These are phyloP conservation scores for Fusarium bactridioides DNA, from an alignment of 2,329 filamentous ascomycete genomes.

Conservation along the genomic window DNA sequence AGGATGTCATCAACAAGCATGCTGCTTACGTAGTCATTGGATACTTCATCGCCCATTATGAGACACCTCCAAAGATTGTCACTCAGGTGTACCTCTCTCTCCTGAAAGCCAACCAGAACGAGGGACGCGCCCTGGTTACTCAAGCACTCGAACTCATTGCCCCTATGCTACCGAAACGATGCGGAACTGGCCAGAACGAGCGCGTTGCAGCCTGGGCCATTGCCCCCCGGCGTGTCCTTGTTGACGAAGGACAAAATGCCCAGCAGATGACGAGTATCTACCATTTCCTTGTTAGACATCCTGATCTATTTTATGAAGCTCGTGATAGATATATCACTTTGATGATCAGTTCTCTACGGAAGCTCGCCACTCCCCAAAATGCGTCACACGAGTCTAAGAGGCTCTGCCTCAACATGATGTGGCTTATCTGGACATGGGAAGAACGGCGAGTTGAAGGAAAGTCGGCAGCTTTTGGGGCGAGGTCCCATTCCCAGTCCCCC, in stretches of 20 bases:
- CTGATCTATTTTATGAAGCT: slow-evolving; percentile 93
- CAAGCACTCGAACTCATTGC: slow-evolving; percentile 94
- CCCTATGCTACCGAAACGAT: slow-evolving; percentile 89
- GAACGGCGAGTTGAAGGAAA: slow-evolving; percentile 75
- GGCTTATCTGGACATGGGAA: slow-evolving; percentile 92
- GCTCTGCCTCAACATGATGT: slow-evolving; percentile 88
- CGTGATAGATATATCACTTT: slow-evolving; percentile 89
- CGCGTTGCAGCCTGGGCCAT: slow-evolving; percentile 86
- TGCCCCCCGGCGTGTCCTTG: slow-evolving; percentile 86
- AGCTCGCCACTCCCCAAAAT: slow-evolving; percentile 84
- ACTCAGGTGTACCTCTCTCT: slow-evolving; percentile 94
- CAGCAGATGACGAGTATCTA: slow-evolving; percentile 98
- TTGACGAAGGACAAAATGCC: slow-evolving; percentile 92
- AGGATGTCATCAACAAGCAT: slow-evolving; percentile 99
- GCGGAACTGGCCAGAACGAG: slow-evolving; percentile 72
- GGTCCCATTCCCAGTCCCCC: slow-evolving; percentile 71
- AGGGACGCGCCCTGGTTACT: slow-evolving; percentile 89
- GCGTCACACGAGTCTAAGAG: slow-evolving; percentile 92
- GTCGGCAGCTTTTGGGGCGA: slow-evolving; percentile 34
- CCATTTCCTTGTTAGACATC: slow-evolving; percentile 92
- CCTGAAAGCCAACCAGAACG: slow-evolving; percentile 91
- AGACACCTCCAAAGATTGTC: slow-evolving; percentile 95
- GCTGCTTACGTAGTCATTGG: slow-evolving; percentile 96
- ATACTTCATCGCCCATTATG: slow-evolving; percentile 97
- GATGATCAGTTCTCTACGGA: slow-evolving; percentile 87